Evolutionary conservation across 2,329 filamentous ascomycete species (phyloP).

Genomic region (Macroventuria anomochaeta): DNA sequence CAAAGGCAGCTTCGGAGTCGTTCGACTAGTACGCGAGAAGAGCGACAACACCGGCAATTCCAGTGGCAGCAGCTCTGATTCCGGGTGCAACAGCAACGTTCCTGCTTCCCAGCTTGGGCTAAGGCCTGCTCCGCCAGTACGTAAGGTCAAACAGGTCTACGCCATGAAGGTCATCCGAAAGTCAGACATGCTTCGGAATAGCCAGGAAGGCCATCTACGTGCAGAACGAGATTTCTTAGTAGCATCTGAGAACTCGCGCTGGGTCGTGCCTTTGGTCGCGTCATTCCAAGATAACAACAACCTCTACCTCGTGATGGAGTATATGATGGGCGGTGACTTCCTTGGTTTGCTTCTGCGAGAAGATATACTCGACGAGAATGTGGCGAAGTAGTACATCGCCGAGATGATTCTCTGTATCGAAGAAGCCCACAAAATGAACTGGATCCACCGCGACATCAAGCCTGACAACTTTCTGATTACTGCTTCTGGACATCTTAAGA

Average conservation of each 20-base stretch:
- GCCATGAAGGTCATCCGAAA: slow-evolving; percentile 99
- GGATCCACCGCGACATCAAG: slow-evolving; percentile 96
- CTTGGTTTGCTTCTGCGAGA: slow-evolving; percentile 84
- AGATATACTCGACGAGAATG: slow-evolving; percentile 78
- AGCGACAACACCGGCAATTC: slow-evolving; percentile 28
- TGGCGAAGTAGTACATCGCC: slow-evolving; percentile 85
- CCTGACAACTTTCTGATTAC: slow-evolving; percentile 96
- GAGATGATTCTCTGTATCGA: slow-evolving; percentile 97
- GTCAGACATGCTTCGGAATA: slow-evolving; percentile 86
- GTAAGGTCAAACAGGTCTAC: slow-evolving; percentile 65
- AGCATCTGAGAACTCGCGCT: slow-evolving; percentile 82
- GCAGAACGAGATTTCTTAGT: slow-evolving; percentile 93
- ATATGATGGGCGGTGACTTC: slow-evolving; percentile 97
- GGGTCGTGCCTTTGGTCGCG: slow-evolving; percentile 86
- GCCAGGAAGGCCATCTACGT: slow-evolving; percentile 89
- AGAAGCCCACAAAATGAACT: slow-evolving; percentile 84
- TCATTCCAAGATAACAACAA: slow-evolving; percentile 87
- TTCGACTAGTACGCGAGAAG: slow-evolving; percentile 79
- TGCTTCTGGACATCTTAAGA: slow-evolving; percentile 86
- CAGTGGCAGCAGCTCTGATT: slow-evolving; percentile 12
- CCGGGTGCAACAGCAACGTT: slow-evolving; percentile 17
- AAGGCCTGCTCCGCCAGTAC: neutral
- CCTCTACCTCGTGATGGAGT: slow-evolving; percentile 96
- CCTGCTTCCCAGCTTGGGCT: slow-evolving; percentile 2
- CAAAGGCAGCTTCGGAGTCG: slow-evolving; percentile 93